Evolutionary conservation across 352 stramenopile species (phyloP).

Genomic region (Plasmopara halstedii): DNA sequence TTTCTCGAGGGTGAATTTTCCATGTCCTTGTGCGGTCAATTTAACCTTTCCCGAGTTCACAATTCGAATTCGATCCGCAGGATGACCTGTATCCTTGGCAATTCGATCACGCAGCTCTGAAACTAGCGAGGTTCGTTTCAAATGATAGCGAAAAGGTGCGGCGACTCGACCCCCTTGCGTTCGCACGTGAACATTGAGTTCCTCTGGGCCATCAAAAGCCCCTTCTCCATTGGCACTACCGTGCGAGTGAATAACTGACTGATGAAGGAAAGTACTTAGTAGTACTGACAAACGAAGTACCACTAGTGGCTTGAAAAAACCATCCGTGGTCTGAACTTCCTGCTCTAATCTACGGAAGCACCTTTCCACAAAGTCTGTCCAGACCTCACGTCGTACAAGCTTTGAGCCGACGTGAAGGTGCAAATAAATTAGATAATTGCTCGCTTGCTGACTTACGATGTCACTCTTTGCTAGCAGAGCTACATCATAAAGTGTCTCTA

Average conservation of each 20-base stretch:
- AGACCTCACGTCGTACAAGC: conserved; percentile 59
- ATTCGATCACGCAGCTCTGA: conserved; percentile 56
- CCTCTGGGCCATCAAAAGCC: conserved; percentile 37
- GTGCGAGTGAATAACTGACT: conserved; percentile 41
- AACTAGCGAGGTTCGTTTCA: conserved; percentile 49
- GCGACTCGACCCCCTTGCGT: conserved; percentile 54
- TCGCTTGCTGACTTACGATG: conserved; percentile 40
- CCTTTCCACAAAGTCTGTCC: conserved; percentile 48
- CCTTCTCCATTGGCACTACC: conserved; percentile 6
- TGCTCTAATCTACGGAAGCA: conserved; percentile 41
- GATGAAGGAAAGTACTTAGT: conserved; percentile 71
- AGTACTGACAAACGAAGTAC: conserved; percentile 48
- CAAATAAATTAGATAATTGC: conserved; percentile 65
- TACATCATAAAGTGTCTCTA: conserved; percentile 53
- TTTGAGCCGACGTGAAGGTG: conserved; percentile 64
- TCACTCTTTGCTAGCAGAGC: conserved; percentile 32
- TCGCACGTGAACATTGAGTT: conserved; percentile 59
- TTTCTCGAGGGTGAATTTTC: conserved; percentile 65
- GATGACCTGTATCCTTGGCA: conserved; percentile 52
- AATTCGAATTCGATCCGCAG: conserved; percentile 53
- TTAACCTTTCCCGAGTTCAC: conserved; percentile 68
- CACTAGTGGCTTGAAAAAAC: conserved; percentile 22
- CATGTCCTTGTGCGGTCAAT: conserved; percentile 53
- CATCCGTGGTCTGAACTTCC: conserved; percentile 17
- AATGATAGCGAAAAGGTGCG: conserved; percentile 53